Evolutionary conservation across 257 asterid genomes (phyloP).

Genomic region (Ocimum tenuiflorum): DNA sequence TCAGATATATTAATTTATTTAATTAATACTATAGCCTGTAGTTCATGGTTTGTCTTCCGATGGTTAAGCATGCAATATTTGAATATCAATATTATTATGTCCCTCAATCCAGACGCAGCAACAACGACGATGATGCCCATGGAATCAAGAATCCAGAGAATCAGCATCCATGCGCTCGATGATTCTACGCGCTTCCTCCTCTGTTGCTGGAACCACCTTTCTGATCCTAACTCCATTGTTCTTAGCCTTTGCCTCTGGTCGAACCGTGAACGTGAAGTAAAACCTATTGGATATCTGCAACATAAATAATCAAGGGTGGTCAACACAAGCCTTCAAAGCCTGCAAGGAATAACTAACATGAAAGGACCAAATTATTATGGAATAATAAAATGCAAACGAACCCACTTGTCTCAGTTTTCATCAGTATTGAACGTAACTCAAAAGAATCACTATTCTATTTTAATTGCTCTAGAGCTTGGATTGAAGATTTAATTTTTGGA

Average conservation of each 20-base stretch:
- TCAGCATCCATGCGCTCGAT: slow-evolving; percentile 79
- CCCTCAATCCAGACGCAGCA: not conserved
- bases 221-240: slow-evolving; percentile 55
- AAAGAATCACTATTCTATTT: too few relatives aligned
- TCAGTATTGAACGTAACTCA: too few relatives aligned
- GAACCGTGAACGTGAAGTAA: slow-evolving; percentile 79
- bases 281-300: slow-evolving; percentile 80
- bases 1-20: not conserved
- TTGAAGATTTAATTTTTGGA: too few relatives aligned
- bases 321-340: too few relatives aligned
- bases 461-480: too few relatives aligned
- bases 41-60: not conserved
- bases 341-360: too few relatives aligned
- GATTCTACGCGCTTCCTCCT: slow-evolving; percentile 83
- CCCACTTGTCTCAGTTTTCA: too few relatives aligned
- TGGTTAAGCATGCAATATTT: not conserved
- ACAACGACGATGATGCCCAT: not conserved
- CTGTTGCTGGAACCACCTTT: slow-evolving; percentile 96
- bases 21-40: not conserved
- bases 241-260: slow-evolving; percentile 71
- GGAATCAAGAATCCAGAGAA: slow-evolving; percentile 17
- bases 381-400: too few relatives aligned
- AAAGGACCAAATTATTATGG: too few relatives aligned
- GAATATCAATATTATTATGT: not conserved
- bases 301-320: slow-evolving; percentile 7